Evolutionary conservation across 805 yeast species (phyloP).

Genomic region (Tetrapisispora taiwanensis): DNA sequence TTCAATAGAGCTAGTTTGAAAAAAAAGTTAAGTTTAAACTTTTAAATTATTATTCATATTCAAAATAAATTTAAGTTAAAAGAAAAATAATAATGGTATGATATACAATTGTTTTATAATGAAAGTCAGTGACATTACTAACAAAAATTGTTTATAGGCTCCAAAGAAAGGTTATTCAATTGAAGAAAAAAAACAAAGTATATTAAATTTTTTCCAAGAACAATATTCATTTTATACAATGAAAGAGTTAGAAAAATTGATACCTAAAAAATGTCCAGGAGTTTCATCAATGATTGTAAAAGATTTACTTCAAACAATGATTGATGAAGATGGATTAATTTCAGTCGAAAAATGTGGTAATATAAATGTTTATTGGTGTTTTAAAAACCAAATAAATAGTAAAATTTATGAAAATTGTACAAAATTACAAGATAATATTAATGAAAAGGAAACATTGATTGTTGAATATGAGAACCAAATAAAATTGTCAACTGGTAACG

Average conservation of each 20-base stretch:
- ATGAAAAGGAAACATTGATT: constrained; percentile 3
- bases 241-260: constrained; percentile 42
- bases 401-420: constrained; percentile 9
- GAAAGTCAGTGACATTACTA: background rate
- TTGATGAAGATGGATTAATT: constrained; percentile 40
- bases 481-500: background rate
- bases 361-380: constrained; percentile 43
- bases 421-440: constrained; percentile 6
- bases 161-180: constrained; percentile 19
- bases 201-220: constrained; percentile 33
- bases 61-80: no score
- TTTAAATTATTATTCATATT: no score
- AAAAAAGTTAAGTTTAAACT: no score
- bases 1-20: no score
- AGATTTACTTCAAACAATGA: constrained; percentile 36
- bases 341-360: constrained; percentile 46
- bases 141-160: background rate
- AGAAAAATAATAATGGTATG: no score
- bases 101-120: no score
- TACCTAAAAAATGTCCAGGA: constrained; percentile 36
- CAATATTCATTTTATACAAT: constrained; percentile 36
- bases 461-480: background rate
- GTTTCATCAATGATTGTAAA: constrained; percentile 47
- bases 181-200: constrained; percentile 33
- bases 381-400: constrained; percentile 16